Base-by-base conservation (phyloP, 306 rosid species). In the Quercus mongolica region DNA sequence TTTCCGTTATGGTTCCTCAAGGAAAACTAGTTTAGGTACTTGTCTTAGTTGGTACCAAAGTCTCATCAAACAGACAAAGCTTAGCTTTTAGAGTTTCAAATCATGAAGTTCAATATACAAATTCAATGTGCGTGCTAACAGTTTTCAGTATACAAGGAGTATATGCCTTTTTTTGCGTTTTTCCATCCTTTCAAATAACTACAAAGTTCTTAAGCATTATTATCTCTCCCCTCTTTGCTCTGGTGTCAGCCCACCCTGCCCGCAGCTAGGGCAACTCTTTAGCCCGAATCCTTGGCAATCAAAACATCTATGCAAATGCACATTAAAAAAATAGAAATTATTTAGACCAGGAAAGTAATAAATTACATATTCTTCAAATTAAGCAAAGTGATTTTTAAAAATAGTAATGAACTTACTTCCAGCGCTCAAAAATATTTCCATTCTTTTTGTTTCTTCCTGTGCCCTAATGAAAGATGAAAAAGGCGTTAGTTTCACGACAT, bases 191-290 rank as follows among this genome's bases (percentile, higher is more conserved):
- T 9, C 30, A 63, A 28, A 63, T 15, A 28, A 28, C 20, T 63
- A 26, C 10, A 17, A 26, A 62, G 6, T 26, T 64, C 46, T 64
- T 2, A n/a, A 17, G 46, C 46, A 64, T 19, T 28, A 1, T 31
- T 77, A 94, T 92, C 98, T 86, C 85, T 94, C 98, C 76, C 98
- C 97, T 83, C 93, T 87, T 81, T 94, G 98, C 68, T 94, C 97
- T 2, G 97, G 98, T 3, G 98, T 92, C 58, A 94, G 87, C 8
- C 98, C 98, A 79, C 93, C 97, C 76, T 86, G 77, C 75, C 97
- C 97, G 70, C 98, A 91, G 46, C 13, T 76, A 35, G 97, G 98
- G 64, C 98, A 92, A 74, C 93, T 81, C 87, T 82, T 89, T 17
- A 94, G 80, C 54, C 98, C 98, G 61, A 94, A 94, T 77, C 98